These are phyloP conservation scores for Scleroderma citrinum DNA, from an alignment of 768 basidiomycete species.

Conservation along the genomic window DNA sequence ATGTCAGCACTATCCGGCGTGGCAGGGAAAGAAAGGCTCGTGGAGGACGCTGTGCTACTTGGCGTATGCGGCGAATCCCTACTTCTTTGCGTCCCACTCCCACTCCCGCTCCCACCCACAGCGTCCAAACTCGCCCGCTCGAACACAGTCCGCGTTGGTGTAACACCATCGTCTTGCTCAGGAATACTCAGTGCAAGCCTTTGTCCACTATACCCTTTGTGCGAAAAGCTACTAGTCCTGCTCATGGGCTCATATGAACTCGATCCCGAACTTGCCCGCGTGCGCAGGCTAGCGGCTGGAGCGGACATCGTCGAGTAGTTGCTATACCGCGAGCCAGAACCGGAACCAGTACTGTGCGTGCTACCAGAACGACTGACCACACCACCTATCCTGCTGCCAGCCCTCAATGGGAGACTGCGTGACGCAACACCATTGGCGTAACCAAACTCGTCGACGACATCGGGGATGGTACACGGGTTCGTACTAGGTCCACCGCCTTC, in stretches of 20 bases:
- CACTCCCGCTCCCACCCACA: constrained; percentile 9
- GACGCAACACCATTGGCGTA: neutral
- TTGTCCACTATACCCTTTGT: constrained; percentile 1
- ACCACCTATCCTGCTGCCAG: neutral
- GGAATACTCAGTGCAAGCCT: constrained; percentile 25
- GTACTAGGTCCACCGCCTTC: neutral
- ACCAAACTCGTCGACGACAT: neutral
- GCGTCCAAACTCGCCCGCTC: constrained; percentile 22
- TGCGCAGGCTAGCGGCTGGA: neutral
- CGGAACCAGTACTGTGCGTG: neutral
- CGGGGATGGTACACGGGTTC: neutral
- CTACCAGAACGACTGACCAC: neutral
- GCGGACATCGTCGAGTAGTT: neutral
- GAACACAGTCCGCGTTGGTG: constrained; percentile 25
- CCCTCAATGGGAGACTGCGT: neutral
- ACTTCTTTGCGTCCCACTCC: neutral
- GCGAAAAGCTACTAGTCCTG: constrained; percentile 5
- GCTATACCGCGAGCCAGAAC: constrained; percentile 1
- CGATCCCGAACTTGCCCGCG: constrained; percentile 10
- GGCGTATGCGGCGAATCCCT: constrained; percentile 21
- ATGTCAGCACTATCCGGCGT: constrained; percentile 21
- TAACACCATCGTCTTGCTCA: constrained; percentile 24
- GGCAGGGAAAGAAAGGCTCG: constrained; percentile 25
- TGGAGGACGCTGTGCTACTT: constrained; percentile 26
- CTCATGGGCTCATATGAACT: constrained; percentile 11